These are phyloP conservation scores for Mangifera indica DNA, from an alignment of 345 rosid genomes.

Conservation along the genomic window DNA sequence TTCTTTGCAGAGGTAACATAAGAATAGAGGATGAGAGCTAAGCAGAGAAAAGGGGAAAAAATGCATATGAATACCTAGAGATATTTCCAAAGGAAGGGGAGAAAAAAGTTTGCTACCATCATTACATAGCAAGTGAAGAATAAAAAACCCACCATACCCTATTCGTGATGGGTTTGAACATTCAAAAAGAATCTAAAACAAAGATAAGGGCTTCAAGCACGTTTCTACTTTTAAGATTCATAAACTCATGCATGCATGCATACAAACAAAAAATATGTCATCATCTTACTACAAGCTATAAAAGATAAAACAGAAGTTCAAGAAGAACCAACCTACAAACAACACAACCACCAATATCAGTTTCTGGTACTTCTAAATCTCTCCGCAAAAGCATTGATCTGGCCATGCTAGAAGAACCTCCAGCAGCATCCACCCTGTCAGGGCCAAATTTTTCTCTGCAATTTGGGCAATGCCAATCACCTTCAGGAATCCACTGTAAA, in stretches of 20 bases:
- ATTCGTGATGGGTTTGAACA: conserved; percentile 4
- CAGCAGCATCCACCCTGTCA: conserved; percentile 39
- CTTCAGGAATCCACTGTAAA: conserved; percentile 57
- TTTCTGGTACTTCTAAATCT: conserved; percentile 70
- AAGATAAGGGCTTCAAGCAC: conserved; percentile 4
- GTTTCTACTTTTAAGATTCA: not conserved
- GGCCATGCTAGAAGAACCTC: conserved; percentile 34
- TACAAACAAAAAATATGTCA: not conserved
- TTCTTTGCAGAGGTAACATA: not conserved
- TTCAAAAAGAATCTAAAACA: conserved; percentile 4
- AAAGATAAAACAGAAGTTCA: not conserved
- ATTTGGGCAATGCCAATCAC: conserved; percentile 74
- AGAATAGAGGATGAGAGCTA: not conserved
- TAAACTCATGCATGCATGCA: not conserved
- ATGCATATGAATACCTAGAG: not conserved
- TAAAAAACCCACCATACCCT: not conserved
- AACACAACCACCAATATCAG: conserved; percentile 89
- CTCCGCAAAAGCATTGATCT: conserved; percentile 64
- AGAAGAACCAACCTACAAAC: conserved; percentile 73
- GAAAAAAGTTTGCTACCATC: not conserved
- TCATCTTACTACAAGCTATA: not conserved
- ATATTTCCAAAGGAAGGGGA: not conserved
- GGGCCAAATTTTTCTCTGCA: conserved; percentile 54
- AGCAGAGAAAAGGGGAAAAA: not conserved
- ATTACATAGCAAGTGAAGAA: not conserved